Evolutionary conservation across 306 rosid genomes (phyloP).

Genomic region (Dalbergia cochinchinensis): DNA sequence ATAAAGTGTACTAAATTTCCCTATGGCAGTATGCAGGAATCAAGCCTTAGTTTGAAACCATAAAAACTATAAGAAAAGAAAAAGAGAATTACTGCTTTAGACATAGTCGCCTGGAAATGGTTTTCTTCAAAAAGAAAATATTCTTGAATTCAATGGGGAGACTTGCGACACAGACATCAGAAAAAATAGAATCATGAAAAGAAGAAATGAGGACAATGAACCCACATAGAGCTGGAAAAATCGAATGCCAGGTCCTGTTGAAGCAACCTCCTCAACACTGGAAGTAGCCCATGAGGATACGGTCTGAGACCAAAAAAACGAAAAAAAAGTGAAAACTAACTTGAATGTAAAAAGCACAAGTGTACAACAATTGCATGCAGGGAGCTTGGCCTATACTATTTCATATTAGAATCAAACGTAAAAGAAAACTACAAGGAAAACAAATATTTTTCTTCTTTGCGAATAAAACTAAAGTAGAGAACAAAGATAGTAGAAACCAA

Average conservation of each 20-base stretch:
- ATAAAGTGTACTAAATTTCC: conserved; percentile 7
- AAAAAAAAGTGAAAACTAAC: conserved; percentile 34
- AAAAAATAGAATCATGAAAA: conserved; percentile 17
- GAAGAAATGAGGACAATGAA: conserved; percentile 24
- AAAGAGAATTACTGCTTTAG: conserved; percentile 28
- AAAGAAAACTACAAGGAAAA: conserved; percentile 13
- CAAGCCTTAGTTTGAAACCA: conserved; percentile 19
- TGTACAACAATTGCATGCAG: conserved; percentile 22
- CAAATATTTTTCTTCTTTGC: neutral
- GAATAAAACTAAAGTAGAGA: conserved; percentile 21
- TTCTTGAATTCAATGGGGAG: neutral
- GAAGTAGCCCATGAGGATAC: conserved; percentile 97
- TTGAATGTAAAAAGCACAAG: neutral
- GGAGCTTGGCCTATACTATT: conserved; percentile 6
- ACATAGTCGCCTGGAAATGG: neutral
- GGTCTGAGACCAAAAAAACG: conserved; percentile 57
- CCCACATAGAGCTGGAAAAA: conserved; percentile 91
- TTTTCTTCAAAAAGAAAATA: conserved; percentile 9
- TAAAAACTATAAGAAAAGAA: neutral
- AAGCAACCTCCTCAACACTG: conserved; percentile 95
- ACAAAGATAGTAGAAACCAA: conserved; percentile 34
- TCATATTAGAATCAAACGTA: conserved; percentile 26
- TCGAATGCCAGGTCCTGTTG: conserved; percentile 97
- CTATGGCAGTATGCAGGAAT: conserved; percentile 20
- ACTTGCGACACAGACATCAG: conserved; percentile 12